Percentiles rank a stretch among this genome's conserved stretches.
Conservation (phyloP, 2,329 filamentous ascomycete species). For the Pseudogymnoascus sp. region DNA sequence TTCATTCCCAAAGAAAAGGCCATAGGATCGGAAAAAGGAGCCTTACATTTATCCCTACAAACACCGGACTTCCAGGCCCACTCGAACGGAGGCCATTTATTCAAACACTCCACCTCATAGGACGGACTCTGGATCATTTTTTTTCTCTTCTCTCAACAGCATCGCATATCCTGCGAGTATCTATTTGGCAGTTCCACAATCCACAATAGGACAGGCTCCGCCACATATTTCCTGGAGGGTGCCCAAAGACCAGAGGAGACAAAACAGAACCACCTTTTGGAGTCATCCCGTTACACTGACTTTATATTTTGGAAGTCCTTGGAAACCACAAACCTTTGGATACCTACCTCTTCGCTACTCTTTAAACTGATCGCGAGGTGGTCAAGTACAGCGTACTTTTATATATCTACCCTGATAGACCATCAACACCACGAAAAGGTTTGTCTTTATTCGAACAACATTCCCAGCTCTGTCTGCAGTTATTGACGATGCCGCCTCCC, state of each 20-base stretch:
- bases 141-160: constrained; percentile 8
- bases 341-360: background rate
- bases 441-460: constrained; percentile 1
- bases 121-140: background rate
- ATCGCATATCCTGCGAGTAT: constrained; percentile 11
- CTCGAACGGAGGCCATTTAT: background rate
- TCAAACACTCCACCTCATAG: background rate
- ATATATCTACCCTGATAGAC: constrained; percentile 1
- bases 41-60: constrained; percentile 8
- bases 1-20: constrained; percentile 6
- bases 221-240: constrained; percentile 4
- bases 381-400: constrained; percentile 4
- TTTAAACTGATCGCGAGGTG: background rate
- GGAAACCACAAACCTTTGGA: background rate
- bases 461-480: background rate
- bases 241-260: constrained; percentile 6
- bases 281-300: constrained; percentile 1
- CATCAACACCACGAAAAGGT: constrained; percentile 3
- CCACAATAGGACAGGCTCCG: constrained; percentile 8
- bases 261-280: constrained; percentile 1
- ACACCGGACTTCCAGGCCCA: constrained; percentile 3
- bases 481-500: background rate
- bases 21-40: constrained; percentile 4
- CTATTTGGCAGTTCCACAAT: constrained; percentile 8
- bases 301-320: background rate